phyloP scores from a whole-genome alignment of 495 filamentous ascomycete species.

The Penicillium antarcticum region DNA sequence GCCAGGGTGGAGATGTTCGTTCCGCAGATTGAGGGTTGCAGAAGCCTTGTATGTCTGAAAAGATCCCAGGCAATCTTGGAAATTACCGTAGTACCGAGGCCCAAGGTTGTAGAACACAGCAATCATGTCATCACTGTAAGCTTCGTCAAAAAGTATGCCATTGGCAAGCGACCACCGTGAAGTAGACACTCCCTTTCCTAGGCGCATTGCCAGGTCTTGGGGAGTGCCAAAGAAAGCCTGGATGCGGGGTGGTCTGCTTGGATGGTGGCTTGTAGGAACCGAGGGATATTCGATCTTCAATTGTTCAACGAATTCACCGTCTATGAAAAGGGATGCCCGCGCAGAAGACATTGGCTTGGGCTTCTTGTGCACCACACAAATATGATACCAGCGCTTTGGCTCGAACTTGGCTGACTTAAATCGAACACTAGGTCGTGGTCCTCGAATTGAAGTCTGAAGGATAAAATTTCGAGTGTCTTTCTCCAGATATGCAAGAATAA shows the following conservation, averaged over 20 bases:
- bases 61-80: constrained; percentile 91
- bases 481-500: constrained; percentile 89
- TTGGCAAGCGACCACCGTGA: constrained; percentile 87
- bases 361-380: constrained; percentile 78
- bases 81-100: constrained; percentile 88
- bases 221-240: constrained; percentile 95
- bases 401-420: constrained; percentile 82
- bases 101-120: constrained; percentile 88
- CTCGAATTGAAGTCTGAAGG: constrained; percentile 89
- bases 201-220: constrained; percentile 76
- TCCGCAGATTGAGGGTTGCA: constrained; percentile 81
- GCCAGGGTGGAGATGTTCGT: constrained; percentile 86
- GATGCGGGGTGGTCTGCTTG: constrained; percentile 58
- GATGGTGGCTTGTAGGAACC: constrained; percentile 51
- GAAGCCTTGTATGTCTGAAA: constrained; percentile 98
- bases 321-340: constrained; percentile 83
- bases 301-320: constrained; percentile 92
- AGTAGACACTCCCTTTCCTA: constrained; percentile 70
- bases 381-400: constrained; percentile 82
- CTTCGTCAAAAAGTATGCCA: constrained; percentile 83
- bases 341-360: constrained; percentile 71
- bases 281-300: constrained; percentile 83
- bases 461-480: constrained; percentile 95
- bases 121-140: constrained; percentile 86
- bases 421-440: constrained; percentile 80